These are phyloP conservation scores for Stephania yunnanensis DNA, from an alignment of 164 flowering plant species.

Conservation along the genomic window DNA sequence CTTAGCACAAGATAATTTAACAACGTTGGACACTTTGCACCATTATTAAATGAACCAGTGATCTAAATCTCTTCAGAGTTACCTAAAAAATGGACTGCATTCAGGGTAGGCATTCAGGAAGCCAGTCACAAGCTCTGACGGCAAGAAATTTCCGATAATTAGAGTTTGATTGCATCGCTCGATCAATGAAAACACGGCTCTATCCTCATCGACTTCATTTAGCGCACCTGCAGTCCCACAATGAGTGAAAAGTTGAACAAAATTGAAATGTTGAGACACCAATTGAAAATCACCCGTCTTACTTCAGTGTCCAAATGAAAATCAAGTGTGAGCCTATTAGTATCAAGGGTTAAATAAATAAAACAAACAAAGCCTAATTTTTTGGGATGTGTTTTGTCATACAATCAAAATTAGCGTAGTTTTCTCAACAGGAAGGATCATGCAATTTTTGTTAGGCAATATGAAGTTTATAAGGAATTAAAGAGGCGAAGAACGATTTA, in stretches of 20 bases:
- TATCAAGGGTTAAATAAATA: neutral
- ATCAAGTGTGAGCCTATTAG: neutral
- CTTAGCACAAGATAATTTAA: neutral
- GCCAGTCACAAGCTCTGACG: constrained; percentile 28
- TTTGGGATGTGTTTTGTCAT: neutral
- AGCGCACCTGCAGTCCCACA: constrained; percentile 38
- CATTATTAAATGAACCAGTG: neutral
- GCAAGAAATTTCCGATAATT: constrained; percentile 20
- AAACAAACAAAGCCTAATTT: too few species aligned
- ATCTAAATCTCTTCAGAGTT: constrained; percentile 3
- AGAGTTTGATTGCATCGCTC: constrained; percentile 39
- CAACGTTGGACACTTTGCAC: neutral
- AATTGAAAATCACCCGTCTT: neutral
- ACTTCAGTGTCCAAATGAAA: neutral
- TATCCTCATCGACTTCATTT: constrained; percentile 41
- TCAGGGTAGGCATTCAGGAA: constrained; percentile 45
- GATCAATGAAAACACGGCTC: constrained; percentile 30
- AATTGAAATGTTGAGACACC: neutral
- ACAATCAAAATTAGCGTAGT: too few species aligned
- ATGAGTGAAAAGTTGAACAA: neutral
- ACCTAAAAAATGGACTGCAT: constrained; percentile 25
- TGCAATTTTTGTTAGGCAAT: too few species aligned
- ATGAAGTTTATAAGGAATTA: too few species aligned
- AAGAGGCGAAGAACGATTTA: too few species aligned
- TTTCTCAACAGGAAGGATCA: too few species aligned